Base-by-base conservation (phyloP, 2,329 filamentous ascomycete genomes). In the Teratosphaeria epicoccoides region DNA sequence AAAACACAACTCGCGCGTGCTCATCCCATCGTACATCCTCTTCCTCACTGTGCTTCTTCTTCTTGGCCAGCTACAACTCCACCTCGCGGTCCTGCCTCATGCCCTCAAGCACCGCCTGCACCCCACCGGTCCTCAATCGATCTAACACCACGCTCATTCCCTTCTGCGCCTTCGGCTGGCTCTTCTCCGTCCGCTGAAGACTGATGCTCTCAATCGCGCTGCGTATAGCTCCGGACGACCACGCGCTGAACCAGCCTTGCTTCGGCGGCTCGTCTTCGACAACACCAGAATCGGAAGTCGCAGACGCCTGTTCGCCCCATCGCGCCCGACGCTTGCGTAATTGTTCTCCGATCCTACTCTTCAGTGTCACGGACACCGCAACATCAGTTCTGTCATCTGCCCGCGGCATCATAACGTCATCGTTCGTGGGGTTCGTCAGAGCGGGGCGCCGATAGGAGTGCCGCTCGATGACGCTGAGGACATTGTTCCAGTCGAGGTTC, bases 61-160 rank as follows among this genome's bases (percentile, higher is more conserved):
- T 40, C n/a, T 17, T 40, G 33, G 33, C n/a, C 33, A 3, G n/a
- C 46, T 43, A 57, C 23, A 49, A n/a, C 10, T 50, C 57, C 25
- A 63, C 51, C 47, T 68, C 66, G 10, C 66, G 73, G 62, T 86
- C 83, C 59, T 74, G 71, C 49, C 81, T 73, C 83, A 86, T 86
- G 24, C 82, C 83, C 57, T 86, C 83, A 25, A 87, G 70, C n/a
- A 86, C 84, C 22, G 70, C 82, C 14, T 85, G 81, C 17, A 87
- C 71, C 0, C 84, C 84, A 37, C 83, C 83, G 52, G 75, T 73
- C 50, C 84, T 73, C 63, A 87, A 68, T 46, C 87, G 76, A 68
- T 89, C 85, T 22, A 93, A 75, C 7, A 93, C 87, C 33, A 90
- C 80, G 52, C 80, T 82, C 87, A 93, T 91, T 47, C 87, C 87